phyloP scores from a whole-genome alignment of 768 basidiomycete species.

The Paxillus ammoniavirescens region DNA sequence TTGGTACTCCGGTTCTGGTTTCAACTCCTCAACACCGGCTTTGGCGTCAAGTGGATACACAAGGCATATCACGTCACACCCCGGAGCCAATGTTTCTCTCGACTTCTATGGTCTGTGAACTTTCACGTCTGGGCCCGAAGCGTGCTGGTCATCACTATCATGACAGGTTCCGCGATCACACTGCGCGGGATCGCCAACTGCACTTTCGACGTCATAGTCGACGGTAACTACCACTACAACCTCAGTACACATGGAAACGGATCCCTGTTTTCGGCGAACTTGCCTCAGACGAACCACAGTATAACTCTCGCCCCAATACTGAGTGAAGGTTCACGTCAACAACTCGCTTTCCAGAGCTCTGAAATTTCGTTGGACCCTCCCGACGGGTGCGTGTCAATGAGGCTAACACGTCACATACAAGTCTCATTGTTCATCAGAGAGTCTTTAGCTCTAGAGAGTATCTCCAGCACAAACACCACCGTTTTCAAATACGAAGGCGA shows the following conservation, averaged over 20 bases:
- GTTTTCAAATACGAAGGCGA: constrained; percentile 15
- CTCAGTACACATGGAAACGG: constrained; percentile 1
- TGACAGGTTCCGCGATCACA: background rate
- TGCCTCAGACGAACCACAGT: background rate
- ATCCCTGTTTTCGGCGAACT: background rate
- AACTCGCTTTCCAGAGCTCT: background rate
- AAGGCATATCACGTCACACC: constrained; percentile 14
- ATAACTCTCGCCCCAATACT: no score
- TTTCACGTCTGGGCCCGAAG: background rate
- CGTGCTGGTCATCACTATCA: background rate
- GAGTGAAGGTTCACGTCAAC: no score
- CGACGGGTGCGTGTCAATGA: no score
- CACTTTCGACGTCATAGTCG: constrained; percentile 8
- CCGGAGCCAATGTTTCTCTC: constrained; percentile 23
- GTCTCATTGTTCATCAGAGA: background rate
- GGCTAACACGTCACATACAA: background rate
- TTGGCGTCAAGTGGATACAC: constrained; percentile 1
- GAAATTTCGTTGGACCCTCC: background rate
- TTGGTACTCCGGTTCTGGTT: constrained; percentile 12
- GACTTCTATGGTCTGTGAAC: constrained; percentile 25
- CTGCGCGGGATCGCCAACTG: constrained; percentile 6
- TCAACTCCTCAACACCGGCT: background rate
- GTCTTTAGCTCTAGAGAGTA: background rate
- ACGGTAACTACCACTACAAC: background rate
- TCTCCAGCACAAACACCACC: constrained; percentile 9